phyloP scores from a whole-genome alignment of 345 rosid genomes.

The Sisymbrium irio region DNA sequence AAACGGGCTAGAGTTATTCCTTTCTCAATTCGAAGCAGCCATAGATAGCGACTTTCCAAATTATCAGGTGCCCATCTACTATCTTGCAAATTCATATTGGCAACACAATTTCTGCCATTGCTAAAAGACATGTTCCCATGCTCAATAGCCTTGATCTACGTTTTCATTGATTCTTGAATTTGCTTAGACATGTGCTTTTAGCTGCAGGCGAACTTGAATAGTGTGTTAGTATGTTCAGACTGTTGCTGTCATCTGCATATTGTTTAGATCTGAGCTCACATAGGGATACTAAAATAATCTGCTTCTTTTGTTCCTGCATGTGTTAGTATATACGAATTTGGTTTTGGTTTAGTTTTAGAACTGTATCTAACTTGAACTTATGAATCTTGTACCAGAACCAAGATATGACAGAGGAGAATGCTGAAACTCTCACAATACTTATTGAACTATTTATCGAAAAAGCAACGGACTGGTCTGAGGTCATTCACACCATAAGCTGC shows the following conservation, averaged over 20 bases:
- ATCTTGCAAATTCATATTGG: constrained; percentile 10
- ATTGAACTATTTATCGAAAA: constrained; percentile 76
- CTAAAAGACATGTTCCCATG: neutral
- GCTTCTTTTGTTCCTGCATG: neutral
- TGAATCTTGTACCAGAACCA: constrained; percentile 56
- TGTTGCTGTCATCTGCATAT: neutral
- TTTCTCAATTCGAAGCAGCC: constrained; percentile 86
- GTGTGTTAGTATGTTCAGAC: neutral
- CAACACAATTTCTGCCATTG: neutral
- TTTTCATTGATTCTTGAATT: neutral
- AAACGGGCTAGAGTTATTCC: constrained; percentile 59
- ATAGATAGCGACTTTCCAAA: constrained; percentile 86
- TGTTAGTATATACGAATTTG: neutral
- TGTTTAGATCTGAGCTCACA: neutral
- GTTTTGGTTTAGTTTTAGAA: constrained; percentile 17
- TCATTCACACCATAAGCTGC: constrained; percentile 68
- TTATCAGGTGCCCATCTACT: constrained; percentile 67
- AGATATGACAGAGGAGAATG: constrained; percentile 64
- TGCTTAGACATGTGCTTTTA: neutral
- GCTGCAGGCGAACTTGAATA: neutral
- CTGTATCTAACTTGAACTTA: constrained; percentile 8
- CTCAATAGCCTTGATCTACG: neutral
- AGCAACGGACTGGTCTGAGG: constrained; percentile 75
- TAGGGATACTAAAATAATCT: neutral
- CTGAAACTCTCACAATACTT: constrained; percentile 71